Evolutionary conservation across 148 eudicot species (phyloP), one percentile per base, ranked within the genome.

Genomic region (Heliosperma pusillum): DNA sequence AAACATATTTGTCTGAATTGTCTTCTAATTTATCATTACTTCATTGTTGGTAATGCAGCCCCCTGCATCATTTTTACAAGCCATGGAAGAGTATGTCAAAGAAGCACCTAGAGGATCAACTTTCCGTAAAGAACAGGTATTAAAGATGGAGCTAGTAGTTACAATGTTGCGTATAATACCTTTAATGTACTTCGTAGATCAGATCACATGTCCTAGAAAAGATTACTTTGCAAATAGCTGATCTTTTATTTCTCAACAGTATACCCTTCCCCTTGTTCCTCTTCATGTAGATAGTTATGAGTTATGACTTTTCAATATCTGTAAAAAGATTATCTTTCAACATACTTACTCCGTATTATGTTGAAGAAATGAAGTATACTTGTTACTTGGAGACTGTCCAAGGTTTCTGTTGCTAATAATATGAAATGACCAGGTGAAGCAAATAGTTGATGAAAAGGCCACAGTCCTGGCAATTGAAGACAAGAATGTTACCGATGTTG

Each of bases 51-150:
- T 69, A 53, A 55, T 89, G 79, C 79, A 95, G 99, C 96, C 99
- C 19, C 96, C 97, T 73, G 92, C 91, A 67, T 95, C 99, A 81
- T 95, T 95, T 85, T 73, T 95, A 62, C 99, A 90, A 92, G 89
- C 99, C 70, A 95, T 95, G 99, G 97, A 95, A 83, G 97, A 95
- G 78, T 95, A 92, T 74, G 97, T 90, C 44, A 86, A 86, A 80
- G 99, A 95, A 72, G 97, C 94, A 77, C 96, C 97, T 42, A 85
- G 94, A 53, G 88, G 87, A 78, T 95, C 97, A 75, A 82, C 87
- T 47, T 86, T 87, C 79, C 86, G 82, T 72, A 90, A 84, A 82
- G 93, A 92, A 82, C 89, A 86, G 94, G 99, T 90, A 81, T 53
- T 64, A 15, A 16, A 6, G 3, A 66, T 70, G 33, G 60, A 68